A percentile compares a stretch with the other conserved stretches of the same genome.
Conservation (phyloP, 2,329 filamentous ascomycete species). For the Blastomyces parvus region DNA sequence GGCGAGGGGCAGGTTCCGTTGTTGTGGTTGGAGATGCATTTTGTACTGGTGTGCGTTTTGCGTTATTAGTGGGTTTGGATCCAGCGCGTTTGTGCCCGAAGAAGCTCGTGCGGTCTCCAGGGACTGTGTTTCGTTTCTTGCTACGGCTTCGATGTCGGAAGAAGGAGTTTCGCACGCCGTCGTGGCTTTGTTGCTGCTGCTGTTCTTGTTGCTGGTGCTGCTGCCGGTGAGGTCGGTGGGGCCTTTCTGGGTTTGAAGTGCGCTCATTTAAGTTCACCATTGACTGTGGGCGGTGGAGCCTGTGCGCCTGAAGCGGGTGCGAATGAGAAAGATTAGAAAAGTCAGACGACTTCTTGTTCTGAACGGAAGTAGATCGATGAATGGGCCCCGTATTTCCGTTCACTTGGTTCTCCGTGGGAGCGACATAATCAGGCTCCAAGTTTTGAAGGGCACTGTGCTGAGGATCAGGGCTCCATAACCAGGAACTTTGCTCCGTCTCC, state of each 20-base stretch:
- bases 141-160: not conserved
- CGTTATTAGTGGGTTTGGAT: not conserved
- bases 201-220: not conserved
- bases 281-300: slow-evolving; percentile 2
- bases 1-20: not conserved
- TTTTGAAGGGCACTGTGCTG: not conserved
- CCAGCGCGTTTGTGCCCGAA: not conserved
- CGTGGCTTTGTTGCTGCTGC: not conserved
- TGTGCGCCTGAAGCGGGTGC: not conserved
- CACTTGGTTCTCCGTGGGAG: not conserved
- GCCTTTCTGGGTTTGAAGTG: not conserved
- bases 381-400: not conserved
- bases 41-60: no score
- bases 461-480: not conserved
- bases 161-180: not conserved
- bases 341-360: not conserved
- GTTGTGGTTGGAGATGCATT: not conserved
- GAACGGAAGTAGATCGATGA: not conserved
- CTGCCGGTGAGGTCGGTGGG: not conserved
- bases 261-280: slow-evolving; percentile 4
- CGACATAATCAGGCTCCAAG: not conserved
- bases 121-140: not conserved
- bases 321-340: not conserved
- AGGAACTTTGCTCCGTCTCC: not conserved
- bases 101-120: not conserved